Conservation (phyloP, 2,329 filamentous ascomycete species). For the Dryadomyces sulphureus region DNA sequence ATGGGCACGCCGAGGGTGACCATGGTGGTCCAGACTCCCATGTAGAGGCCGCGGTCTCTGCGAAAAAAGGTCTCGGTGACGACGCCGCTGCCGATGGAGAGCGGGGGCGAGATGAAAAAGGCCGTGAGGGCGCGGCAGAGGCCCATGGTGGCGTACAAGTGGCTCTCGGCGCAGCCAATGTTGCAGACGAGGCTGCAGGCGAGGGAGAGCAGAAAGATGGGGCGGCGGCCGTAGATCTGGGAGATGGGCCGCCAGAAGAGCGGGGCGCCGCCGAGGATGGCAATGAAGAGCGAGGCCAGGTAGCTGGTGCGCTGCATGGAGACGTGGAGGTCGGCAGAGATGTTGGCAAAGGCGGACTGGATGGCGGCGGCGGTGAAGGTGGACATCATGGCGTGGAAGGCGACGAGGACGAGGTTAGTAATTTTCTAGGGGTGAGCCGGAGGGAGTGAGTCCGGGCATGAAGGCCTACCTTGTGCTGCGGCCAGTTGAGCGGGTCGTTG, state of each 20-base stretch:
- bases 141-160: constrained; percentile 32
- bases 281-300: constrained; percentile 39
- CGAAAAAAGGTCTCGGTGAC: constrained; percentile 44
- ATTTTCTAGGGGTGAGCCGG: constrained; percentile 31
- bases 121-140: constrained; percentile 33
- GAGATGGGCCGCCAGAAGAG: constrained; percentile 43
- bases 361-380: constrained; percentile 39
- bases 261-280: constrained; percentile 35
- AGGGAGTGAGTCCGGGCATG: neutral
- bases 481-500: constrained; percentile 7
- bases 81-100: constrained; percentile 36
- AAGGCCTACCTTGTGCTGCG: constrained; percentile 1
- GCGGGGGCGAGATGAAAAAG: constrained; percentile 41
- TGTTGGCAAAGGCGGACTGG: constrained; percentile 37
- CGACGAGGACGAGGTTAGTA: constrained; percentile 35
- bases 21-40: constrained; percentile 40
- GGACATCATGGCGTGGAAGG: constrained; percentile 41
- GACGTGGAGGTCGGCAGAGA: constrained; percentile 32
- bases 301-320: constrained; percentile 34
- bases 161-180: constrained; percentile 35
- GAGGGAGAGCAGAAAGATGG: constrained; percentile 36
- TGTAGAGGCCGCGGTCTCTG: constrained; percentile 35
- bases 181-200: constrained; percentile 32
- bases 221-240: constrained; percentile 36
- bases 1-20: constrained; percentile 15